Base-by-base conservation (phyloP, 768 basidiomycete genomes). In the Boletus speciosus region DNA sequence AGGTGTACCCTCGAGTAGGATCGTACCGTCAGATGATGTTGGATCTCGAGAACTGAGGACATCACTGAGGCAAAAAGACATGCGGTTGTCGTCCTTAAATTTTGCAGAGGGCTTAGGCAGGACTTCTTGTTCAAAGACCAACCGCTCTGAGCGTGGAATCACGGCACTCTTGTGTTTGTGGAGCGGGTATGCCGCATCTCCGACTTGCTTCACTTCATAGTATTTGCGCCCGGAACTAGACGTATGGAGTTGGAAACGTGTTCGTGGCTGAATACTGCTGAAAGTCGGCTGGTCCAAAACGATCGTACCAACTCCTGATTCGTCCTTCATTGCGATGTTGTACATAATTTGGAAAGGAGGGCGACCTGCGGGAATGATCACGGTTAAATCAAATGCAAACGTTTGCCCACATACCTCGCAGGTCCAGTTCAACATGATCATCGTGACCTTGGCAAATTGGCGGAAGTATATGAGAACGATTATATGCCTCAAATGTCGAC, bases 291-390 rank as follows among this genome's bases (percentile, higher is more conserved):
- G 88, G 53, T 85, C 88, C 31, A 89, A 73, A 44, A 92, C 76
- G 56, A 76, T 82, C 2, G 83, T 88, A 6, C 83, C 86, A 9
- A 86, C 85, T 5, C 90, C 88, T 16, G 75, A 74, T 9, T 86
- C 87, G 49, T 75, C 78, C 48, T 85, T 79, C 66, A 82, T 80
- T 1, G 87, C 90, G 50, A 93, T 82, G 59, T 91, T 89, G 70
- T 95, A 97, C 80, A 82, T 86, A 57, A 96, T 85, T 66, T 96
- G 87, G 81, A 95, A 98, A 0, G 94, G 94, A n/a, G 92, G 85
- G 21, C 85, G 84, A 47, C 94, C 94, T 90, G 61, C 32, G 12
- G 15, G 32, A 44, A 45, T 25, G 14, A 46, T 56, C 34, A 29
- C 40, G 48, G 23, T 38, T 16, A 38, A 29, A 44, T 29, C 2